Percentiles rank a stretch among this genome's conserved stretches.
phyloP scores from a whole-genome alignment of 2,329 filamentous ascomycete genomes.

The Pseudocercospora pini-densiflorae region DNA sequence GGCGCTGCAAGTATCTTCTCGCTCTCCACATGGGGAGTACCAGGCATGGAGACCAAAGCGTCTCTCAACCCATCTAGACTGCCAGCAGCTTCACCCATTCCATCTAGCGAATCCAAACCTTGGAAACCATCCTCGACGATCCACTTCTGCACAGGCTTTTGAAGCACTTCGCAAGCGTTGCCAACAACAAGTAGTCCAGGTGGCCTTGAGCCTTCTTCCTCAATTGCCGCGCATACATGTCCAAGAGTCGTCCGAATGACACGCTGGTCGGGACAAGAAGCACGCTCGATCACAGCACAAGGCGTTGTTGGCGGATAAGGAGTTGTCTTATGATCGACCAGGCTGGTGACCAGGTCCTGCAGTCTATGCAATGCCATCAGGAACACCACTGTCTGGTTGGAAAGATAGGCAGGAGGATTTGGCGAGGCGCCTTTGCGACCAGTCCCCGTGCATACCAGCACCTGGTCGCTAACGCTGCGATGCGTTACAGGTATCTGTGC shows the following conservation, averaged over 20 bases:
- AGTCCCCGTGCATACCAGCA: conserved; percentile 95
- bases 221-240: conserved; percentile 79
- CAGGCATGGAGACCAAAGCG: conserved; percentile 26
- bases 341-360: conserved; percentile 69
- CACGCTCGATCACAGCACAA: conserved; percentile 90
- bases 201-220: conserved; percentile 85
- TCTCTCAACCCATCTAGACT: conserved; percentile 39
- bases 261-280: conserved; percentile 91
- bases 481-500: conserved; percentile 88
- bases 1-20: conserved; percentile 11
- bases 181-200: conserved; percentile 89
- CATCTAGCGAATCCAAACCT: conserved; percentile 64
- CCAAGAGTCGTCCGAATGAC: conserved; percentile 86
- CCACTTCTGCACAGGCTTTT: conserved; percentile 70
- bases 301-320: conserved; percentile 69
- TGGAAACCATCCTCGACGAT: conserved; percentile 84
- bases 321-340: conserved; percentile 56
- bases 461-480: conserved; percentile 85
- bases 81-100: conserved; percentile 35
- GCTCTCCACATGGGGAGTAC: conserved; percentile 32
- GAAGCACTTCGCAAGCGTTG: conserved; percentile 77
- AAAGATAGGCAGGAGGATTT: conserved; percentile 77
- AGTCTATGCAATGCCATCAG: conserved; percentile 94
- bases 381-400: conserved; percentile 83
- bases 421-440: conserved; percentile 86